These are phyloP conservation scores for Lachancea mirantina DNA, from an alignment of 805 yeast species.

Conservation along the genomic window DNA sequence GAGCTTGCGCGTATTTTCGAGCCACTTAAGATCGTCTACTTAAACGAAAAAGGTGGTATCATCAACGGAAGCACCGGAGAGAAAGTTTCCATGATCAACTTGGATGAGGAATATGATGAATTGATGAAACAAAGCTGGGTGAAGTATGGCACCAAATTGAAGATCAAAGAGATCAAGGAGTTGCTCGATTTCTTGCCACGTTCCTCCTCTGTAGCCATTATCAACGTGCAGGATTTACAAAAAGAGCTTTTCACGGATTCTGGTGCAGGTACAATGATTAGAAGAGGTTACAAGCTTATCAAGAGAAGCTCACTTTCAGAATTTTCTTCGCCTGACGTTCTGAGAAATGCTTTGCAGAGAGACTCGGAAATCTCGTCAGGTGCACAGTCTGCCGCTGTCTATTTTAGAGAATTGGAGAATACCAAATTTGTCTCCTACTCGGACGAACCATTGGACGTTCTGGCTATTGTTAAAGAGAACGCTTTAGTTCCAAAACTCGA, in stretches of 20 bases:
- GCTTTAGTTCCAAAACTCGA: conserved; percentile 60
- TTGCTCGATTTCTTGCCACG: conserved; percentile 90
- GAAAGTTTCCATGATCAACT: conserved; percentile 79
- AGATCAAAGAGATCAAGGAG: conserved; percentile 94
- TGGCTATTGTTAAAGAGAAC: conserved; percentile 70
- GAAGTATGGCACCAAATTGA: conserved; percentile 95
- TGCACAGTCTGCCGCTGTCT: conserved; percentile 68
- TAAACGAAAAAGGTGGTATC: conserved; percentile 97
- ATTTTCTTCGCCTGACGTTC: conserved; percentile 63
- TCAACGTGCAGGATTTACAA: conserved; percentile 89
- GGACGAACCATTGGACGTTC: conserved; percentile 92
- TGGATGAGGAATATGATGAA: conserved; percentile 92
- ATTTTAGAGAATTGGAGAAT: conserved; percentile 63
- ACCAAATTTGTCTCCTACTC: conserved; percentile 70
- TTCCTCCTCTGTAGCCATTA: conserved; percentile 95
- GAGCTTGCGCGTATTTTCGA: conserved; percentile 94
- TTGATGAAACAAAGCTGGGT: conserved; percentile 95
- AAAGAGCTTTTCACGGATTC: conserved; percentile 97
- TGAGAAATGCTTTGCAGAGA: conserved; percentile 68
- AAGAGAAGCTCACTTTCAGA: conserved; percentile 63
- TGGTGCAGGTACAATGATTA: conserved; percentile 97
- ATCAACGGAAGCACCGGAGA: conserved; percentile 88
- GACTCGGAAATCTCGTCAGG: conserved; percentile 71
- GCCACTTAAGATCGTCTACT: conserved; percentile 92
- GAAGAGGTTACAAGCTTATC: conserved; percentile 89